Percentiles rank a stretch among this genome's conserved stretches.
Conservation (phyloP, 306 rosid species). For the Elaeagnus macrophylla region DNA sequence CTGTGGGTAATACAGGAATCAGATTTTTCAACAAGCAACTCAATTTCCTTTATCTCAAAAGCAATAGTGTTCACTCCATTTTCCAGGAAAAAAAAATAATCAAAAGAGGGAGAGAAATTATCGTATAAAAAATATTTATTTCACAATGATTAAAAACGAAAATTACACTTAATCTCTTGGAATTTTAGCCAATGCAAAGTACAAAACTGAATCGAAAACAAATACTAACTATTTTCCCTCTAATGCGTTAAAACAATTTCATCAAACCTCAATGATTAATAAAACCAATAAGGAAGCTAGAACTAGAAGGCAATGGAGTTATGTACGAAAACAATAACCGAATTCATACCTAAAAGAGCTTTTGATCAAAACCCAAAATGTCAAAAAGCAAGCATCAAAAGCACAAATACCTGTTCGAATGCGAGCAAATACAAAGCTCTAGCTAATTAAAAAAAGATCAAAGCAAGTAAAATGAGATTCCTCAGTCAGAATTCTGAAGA, state of each 20-base stretch:
- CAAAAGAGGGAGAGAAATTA: too few species aligned
- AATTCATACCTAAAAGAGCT: not conserved
- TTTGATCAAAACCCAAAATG: not conserved
- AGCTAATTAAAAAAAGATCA: not conserved
- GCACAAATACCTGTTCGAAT: not conserved
- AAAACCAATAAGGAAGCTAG: not conserved
- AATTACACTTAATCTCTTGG: not conserved
- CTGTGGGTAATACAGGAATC: too few species aligned
- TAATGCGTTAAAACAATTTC: not conserved
- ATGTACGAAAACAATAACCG: not conserved
- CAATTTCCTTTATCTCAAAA: too few species aligned
- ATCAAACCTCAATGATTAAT: not conserved
- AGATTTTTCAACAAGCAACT: too few species aligned
- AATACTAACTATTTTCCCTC: too few species aligned
- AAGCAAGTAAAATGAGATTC: not conserved
- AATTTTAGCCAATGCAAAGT: not conserved
- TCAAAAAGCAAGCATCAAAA: not conserved
- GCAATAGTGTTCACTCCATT: not conserved
- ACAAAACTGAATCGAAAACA: not conserved
- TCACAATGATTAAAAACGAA: too few species aligned
- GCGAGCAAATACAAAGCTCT: not conserved
- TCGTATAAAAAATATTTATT: too few species aligned
- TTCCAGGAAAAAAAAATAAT: not conserved
- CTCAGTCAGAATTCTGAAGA: not conserved
- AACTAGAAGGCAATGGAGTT: not conserved